phyloP scores from a whole-genome alignment of 306 rosid species.

The Corylus heterophylla region DNA sequence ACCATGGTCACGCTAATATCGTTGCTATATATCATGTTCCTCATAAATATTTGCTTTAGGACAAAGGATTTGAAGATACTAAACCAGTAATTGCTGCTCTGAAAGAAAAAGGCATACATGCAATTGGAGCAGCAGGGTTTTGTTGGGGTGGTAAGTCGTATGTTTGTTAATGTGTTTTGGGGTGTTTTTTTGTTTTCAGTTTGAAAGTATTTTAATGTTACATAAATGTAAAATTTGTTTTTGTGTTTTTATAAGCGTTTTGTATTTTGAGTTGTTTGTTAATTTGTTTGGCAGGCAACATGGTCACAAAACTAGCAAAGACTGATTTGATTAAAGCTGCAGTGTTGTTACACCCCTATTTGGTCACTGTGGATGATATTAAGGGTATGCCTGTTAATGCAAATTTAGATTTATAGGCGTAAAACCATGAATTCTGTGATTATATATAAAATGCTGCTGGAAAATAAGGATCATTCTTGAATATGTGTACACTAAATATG shows the following conservation, averaged over 20 bases:
- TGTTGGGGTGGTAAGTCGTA: conserved; percentile 7
- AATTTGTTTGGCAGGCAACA: background rate
- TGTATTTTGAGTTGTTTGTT: too few species aligned
- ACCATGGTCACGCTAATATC: background rate
- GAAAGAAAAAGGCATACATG: background rate
- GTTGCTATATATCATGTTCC: background rate
- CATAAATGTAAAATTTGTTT: too few species aligned
- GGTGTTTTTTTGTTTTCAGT: background rate
- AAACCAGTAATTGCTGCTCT: background rate
- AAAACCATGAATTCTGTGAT: background rate
- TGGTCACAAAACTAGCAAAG: background rate
- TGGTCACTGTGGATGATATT: conserved; percentile 6
- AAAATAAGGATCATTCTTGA: background rate
- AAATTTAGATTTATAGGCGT: background rate
- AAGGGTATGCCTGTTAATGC: background rate
- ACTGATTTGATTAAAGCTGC: conserved; percentile 3
- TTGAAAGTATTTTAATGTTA: too few species aligned
- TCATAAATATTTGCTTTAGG: background rate
- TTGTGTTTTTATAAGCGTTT: too few species aligned
- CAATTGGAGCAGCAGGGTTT: conserved; percentile 11
- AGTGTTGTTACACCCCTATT: conserved; percentile 7
- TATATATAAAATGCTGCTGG: too few species aligned
- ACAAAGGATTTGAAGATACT: background rate
- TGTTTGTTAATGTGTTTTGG: background rate
- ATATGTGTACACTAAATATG: background rate